Percentiles rank a stretch among this genome's conserved stretches.
phyloP scores from a whole-genome alignment of 192 early-diverging fungal species.

The Backusella liffmaniae region DNA sequence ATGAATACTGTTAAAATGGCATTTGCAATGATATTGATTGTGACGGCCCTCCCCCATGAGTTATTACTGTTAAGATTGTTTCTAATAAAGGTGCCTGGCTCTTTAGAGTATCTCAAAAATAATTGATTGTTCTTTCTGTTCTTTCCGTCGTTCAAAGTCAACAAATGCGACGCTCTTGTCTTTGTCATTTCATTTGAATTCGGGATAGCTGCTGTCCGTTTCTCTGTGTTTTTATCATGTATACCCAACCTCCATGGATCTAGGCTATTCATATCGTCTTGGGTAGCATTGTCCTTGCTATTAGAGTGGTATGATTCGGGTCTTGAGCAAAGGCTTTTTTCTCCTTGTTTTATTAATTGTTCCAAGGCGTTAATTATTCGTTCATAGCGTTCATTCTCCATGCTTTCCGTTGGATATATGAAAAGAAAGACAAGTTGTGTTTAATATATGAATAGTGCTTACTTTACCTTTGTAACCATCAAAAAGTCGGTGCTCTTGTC shows the following conservation, averaged over 20 bases:
- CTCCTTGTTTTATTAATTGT: slow-evolving; percentile 1
- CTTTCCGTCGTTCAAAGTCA: neutral
- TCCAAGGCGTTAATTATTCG: neutral
- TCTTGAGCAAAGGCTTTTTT: neutral
- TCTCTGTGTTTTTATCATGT: neutral
- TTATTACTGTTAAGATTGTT: neutral
- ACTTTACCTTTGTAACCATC: neutral
- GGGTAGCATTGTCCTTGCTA: neutral
- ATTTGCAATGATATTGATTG: neutral
- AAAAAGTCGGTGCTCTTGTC: neutral
- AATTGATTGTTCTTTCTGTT: neutral
- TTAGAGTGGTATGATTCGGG: neutral
- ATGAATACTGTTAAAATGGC: neutral
- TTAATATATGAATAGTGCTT: neutral
- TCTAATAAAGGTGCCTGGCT: neutral
- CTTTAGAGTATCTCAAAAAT: neutral
- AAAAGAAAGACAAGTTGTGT: neutral
- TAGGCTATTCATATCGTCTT: neutral
- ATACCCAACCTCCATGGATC: neutral
- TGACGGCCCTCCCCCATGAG: neutral
- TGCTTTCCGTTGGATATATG: neutral
- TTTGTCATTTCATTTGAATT: neutral
- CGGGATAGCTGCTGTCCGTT: neutral
- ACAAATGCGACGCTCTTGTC: neutral
- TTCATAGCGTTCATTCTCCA: neutral